Evolutionary conservation across 805 yeast genomes (phyloP).

Genomic region (Brettanomyces bruxellensis): DNA sequence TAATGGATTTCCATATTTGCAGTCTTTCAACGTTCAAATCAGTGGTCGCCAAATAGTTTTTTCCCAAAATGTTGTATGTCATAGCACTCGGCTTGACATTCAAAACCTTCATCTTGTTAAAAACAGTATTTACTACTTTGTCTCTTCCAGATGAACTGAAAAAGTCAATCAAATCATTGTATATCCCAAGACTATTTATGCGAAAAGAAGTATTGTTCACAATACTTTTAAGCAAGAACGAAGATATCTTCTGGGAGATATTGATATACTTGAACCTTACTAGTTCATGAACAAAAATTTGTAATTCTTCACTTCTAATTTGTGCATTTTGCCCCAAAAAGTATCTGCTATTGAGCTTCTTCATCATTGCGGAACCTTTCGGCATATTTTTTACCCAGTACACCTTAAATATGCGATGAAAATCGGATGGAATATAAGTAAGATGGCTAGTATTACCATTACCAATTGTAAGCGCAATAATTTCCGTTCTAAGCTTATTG

Average conservation of each 20-base stretch:
- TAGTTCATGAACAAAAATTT: slow-evolving; percentile 5
- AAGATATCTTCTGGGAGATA: slow-evolving; percentile 7
- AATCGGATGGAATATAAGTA: background rate
- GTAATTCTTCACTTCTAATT: background rate
- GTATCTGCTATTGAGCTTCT: background rate
- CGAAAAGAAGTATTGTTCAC: slow-evolving; percentile 4
- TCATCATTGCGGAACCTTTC: slow-evolving; percentile 1
- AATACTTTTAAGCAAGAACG: slow-evolving; percentile 7
- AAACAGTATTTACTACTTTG: slow-evolving; percentile 30
- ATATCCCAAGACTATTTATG: slow-evolving; percentile 5
- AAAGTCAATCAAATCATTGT: slow-evolving; percentile 24
- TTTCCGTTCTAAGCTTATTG: no score
- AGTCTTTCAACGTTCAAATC: slow-evolving; percentile 9
- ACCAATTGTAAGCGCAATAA: background rate
- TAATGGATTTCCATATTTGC: slow-evolving; percentile 8
- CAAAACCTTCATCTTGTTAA: slow-evolving; percentile 28
- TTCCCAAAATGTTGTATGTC: slow-evolving; percentile 16
- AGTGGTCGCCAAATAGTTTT: slow-evolving; percentile 10
- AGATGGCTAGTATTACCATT: background rate
- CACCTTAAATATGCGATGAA: slow-evolving; percentile 8
- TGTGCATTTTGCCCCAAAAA: no score
- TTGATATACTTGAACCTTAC: slow-evolving; percentile 12
- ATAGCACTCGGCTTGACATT: slow-evolving; percentile 11
- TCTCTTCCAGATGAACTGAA: slow-evolving; percentile 30
- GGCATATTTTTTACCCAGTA: slow-evolving; percentile 7